Percentiles rank a stretch among this genome's conserved stretches.
phyloP scores from a whole-genome alignment of 345 rosid species.

The Gossypium sturtianum region DNA sequence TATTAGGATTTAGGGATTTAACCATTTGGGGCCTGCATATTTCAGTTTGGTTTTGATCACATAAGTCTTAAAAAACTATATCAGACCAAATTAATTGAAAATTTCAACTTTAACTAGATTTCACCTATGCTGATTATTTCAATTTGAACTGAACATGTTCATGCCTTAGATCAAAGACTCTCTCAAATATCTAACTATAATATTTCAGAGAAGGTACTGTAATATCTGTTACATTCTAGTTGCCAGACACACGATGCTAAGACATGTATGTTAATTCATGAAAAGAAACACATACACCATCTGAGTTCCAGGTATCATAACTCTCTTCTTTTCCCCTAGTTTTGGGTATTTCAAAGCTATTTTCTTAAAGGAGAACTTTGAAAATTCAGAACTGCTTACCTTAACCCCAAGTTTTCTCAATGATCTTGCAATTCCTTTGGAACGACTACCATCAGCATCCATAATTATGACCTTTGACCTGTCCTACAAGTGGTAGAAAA shows the following conservation, averaged over 20 bases:
- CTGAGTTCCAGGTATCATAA: not conserved
- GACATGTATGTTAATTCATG: not conserved
- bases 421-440: constrained; percentile 90
- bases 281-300: not conserved
- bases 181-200: not conserved
- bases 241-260: not conserved
- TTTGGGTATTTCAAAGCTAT: not conserved
- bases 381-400: constrained; percentile 36
- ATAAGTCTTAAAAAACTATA: not conserved
- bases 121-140: not conserved
- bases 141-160: not conserved
- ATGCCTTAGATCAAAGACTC: not conserved
- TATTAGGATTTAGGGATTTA: not conserved
- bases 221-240: not conserved
- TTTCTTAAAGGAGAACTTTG: constrained; percentile 7
- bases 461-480: constrained; percentile 87
- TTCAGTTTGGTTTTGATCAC: not conserved
- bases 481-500: constrained; percentile 72
- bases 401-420: constrained; percentile 77
- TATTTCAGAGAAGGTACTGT: not conserved
- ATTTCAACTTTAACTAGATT: not conserved
- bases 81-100: not conserved
- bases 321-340: not conserved
- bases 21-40: not conserved
- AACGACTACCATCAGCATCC: constrained; percentile 85